These are phyloP conservation scores for Aspergillus latus DNA, from an alignment of 2,329 filamentous ascomycete genomes.

Conservation along the genomic window DNA sequence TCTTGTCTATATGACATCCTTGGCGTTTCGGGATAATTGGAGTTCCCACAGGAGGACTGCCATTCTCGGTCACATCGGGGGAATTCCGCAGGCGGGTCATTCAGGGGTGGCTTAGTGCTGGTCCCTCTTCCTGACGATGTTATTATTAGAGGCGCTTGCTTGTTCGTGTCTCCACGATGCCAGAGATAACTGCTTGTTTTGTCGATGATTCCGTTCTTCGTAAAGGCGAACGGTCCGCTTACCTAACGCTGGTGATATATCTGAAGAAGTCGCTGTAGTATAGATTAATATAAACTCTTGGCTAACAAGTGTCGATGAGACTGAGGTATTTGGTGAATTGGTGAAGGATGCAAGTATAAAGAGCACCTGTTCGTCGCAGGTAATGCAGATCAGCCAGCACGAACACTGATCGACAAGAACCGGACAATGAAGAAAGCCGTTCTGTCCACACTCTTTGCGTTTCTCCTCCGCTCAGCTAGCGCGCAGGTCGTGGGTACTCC, in stretches of 20 bases:
- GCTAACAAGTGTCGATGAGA: background rate
- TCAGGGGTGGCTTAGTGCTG: background rate
- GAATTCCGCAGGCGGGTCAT: background rate
- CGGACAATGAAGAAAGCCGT: background rate
- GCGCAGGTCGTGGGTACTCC: slow-evolving; percentile 16
- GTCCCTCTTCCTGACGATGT: background rate
- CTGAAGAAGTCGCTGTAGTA: background rate
- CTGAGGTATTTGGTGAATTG: background rate
- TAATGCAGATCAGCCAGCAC: background rate
- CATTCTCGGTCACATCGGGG: background rate
- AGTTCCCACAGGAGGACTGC: background rate
- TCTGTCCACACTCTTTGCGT: background rate
- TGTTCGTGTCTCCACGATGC: background rate
- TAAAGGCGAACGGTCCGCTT: background rate
- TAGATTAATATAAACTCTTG: background rate
- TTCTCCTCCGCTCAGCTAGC: background rate
- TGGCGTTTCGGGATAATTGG: background rate
- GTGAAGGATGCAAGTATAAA: background rate
- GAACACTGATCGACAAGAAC: background rate
- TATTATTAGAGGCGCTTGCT: background rate
- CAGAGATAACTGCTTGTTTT: background rate
- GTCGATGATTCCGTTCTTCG: background rate
- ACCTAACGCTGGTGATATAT: background rate
- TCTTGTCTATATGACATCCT: background rate
- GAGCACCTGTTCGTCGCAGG: slow-evolving; percentile 2